Conservation (phyloP, 1,284 basidiomycete species). For the Apiotrichum mycotoxinovorans region DNA sequence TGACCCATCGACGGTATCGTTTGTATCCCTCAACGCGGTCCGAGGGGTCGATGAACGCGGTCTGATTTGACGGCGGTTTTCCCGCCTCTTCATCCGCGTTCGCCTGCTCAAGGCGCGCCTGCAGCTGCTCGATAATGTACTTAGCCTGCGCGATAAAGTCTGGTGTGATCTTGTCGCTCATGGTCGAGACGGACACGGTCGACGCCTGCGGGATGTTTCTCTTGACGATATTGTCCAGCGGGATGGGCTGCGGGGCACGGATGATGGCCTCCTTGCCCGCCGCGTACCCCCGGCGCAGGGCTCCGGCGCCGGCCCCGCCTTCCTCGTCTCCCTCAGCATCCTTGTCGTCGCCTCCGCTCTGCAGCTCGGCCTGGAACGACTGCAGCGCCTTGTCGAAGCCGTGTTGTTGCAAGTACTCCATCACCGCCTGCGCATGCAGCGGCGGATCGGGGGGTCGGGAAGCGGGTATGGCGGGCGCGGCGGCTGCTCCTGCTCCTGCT, state of each 20-base stretch:
- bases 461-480: constrained; percentile 13
- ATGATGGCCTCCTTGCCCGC: constrained; percentile 40
- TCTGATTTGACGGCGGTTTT: constrained; percentile 52
- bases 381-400: constrained; percentile 76
- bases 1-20: constrained; percentile 67
- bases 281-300: constrained; percentile 47
- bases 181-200: constrained; percentile 41
- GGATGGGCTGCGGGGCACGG: constrained; percentile 38
- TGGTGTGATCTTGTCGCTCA: constrained; percentile 43
- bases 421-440: constrained; percentile 57
- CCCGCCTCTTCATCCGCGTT: constrained; percentile 73
- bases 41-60: constrained; percentile 67
- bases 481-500: no score
- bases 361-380: constrained; percentile 66
- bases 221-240: constrained; percentile 43
- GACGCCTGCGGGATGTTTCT: constrained; percentile 56
- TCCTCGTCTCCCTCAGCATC: constrained; percentile 44
- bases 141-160: constrained; percentile 49
- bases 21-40: constrained; percentile 68
- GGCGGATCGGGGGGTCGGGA: constrained; percentile 27
- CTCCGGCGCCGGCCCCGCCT: constrained; percentile 10
- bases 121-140: constrained; percentile 46
- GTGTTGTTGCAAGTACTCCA: constrained; percentile 78
- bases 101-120: constrained; percentile 59
- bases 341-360: constrained; percentile 55